These are phyloP conservation scores for Mycena rosella DNA, from an alignment of 768 basidiomycete genomes.

Conservation along the genomic window DNA sequence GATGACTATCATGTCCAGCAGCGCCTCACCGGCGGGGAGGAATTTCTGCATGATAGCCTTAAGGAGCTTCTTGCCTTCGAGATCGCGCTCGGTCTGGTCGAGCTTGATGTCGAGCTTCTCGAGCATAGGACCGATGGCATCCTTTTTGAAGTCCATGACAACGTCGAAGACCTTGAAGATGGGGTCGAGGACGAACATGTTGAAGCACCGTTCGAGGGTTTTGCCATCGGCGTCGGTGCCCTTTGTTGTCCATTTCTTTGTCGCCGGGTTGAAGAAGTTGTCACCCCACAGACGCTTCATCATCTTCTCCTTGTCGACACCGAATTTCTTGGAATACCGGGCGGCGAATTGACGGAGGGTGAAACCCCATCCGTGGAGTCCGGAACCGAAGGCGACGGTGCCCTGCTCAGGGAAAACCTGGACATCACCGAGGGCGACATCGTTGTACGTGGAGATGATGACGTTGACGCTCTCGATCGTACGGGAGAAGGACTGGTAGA, in stretches of 20 bases:
- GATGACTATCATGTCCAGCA: conserved; percentile 99
- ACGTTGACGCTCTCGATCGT: conserved; percentile 99
- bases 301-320: conserved; percentile 99
- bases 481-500: conserved; percentile 97
- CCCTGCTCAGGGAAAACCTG: conserved; percentile 99
- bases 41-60: conserved; percentile 99
- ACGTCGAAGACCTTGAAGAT: conserved; percentile 99
- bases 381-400: conserved; percentile 98
- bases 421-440: conserved; percentile 95
- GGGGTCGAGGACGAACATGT: conserved; percentile 97
- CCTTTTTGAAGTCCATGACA: conserved; percentile 99
- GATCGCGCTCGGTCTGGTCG: conserved; percentile 86
- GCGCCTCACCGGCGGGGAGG: conserved; percentile 98
- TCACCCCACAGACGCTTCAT: conserved; percentile 81
- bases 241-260: conserved; percentile 96
- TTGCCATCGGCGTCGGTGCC: conserved; percentile 83
- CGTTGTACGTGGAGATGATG: conserved; percentile 97
- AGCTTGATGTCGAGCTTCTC: conserved; percentile 98
- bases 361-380: conserved; percentile 99
- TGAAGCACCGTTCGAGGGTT: conserved; percentile 96
- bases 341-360: conserved; percentile 97
- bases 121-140: conserved; percentile 82
- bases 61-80: conserved; percentile 95
- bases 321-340: conserved; percentile 98
- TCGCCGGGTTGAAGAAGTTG: conserved; percentile 98